These are phyloP conservation scores for Diddensiella transvaalensis DNA, from an alignment of 805 yeast species.

Conservation along the genomic window DNA sequence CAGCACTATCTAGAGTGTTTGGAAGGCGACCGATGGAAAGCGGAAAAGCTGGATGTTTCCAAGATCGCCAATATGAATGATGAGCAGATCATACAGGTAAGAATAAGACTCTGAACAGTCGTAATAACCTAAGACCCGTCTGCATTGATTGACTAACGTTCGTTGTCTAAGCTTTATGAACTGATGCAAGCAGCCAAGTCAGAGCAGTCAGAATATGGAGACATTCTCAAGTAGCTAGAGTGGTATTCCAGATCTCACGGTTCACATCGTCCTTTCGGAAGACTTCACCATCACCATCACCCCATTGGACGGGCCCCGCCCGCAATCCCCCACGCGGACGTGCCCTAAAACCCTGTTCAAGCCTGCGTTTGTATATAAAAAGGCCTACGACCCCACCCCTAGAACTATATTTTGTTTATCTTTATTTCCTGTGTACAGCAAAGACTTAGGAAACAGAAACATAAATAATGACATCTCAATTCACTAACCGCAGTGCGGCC, in stretches of 20 bases:
- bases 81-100: constrained; percentile 79
- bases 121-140: constrained; percentile 2
- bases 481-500: constrained; percentile 23
- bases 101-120: no score
- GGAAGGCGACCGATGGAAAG: constrained; percentile 56
- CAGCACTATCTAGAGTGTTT: constrained; percentile 47
- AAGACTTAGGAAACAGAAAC: no score
- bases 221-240: constrained; percentile 13
- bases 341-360: no score
- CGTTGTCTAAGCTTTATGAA: constrained; percentile 40
- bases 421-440: no score
- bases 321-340: no score
- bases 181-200: constrained; percentile 43
- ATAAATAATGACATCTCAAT: constrained; percentile 17
- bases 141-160: background rate
- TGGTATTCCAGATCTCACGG: no score
- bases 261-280: no score
- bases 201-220: constrained; percentile 36
- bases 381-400: background rate
- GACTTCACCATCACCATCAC: no score
- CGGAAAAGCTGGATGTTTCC: constrained; percentile 55
- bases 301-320: no score
- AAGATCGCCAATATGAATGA: constrained; percentile 82
- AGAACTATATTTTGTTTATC: background rate
- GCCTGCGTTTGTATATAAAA: constrained; percentile 11